Evolutionary conservation across 2,329 filamentous ascomycete species (phyloP).

Genomic region (Paracoccidioides lutzii): DNA sequence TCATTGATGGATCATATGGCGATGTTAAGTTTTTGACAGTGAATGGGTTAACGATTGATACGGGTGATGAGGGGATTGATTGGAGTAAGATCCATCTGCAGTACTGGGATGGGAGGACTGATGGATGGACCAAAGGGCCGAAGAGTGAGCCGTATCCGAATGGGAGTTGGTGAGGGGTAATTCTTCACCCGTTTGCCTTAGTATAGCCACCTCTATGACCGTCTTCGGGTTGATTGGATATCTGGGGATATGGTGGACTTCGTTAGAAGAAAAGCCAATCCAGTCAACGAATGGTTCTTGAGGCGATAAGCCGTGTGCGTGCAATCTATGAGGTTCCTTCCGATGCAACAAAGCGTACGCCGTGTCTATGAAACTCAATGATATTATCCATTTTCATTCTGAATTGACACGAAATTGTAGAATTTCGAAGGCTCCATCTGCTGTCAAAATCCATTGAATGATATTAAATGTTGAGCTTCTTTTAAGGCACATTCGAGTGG

Average conservation of each 20-base stretch:
- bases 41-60: constrained; percentile 9
- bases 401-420: too few species aligned
- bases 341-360: too few species aligned
- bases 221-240: too few species aligned
- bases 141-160: constrained; percentile 5
- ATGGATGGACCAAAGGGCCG: constrained; percentile 5
- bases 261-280: too few species aligned
- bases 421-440: too few species aligned
- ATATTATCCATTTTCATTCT: too few species aligned
- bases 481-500: background rate
- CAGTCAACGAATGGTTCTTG: background rate
- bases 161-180: constrained; percentile 5
- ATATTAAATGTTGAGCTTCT: background rate
- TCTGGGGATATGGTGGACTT: too few species aligned
- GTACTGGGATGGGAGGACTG: constrained; percentile 8
- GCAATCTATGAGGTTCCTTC: too few species aligned
- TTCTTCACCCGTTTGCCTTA: background rate
- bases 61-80: constrained; percentile 4
- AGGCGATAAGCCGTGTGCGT: background rate
- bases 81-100: constrained; percentile 7
- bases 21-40: background rate
- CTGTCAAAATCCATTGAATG: too few species aligned
- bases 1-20: background rate
- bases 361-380: too few species aligned
- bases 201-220: background rate